Percentiles rank a stretch among this genome's conserved stretches.
phyloP scores from a whole-genome alignment of 805 yeast species.

The Clavispora fructus region DNA sequence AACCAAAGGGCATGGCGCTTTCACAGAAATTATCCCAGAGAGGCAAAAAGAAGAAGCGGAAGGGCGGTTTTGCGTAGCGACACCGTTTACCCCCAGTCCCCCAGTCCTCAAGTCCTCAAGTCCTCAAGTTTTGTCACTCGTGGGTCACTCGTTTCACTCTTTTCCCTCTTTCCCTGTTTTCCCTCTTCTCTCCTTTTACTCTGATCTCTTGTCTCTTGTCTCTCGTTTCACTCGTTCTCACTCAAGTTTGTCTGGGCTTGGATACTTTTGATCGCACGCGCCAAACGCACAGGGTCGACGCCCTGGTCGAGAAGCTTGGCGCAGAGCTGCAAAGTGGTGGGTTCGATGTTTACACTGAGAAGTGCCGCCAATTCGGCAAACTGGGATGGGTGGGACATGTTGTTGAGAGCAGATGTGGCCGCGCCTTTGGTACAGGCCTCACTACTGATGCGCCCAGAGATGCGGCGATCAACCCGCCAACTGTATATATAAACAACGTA shows the following conservation, averaged over 20 bases:
- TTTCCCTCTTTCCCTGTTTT: no score
- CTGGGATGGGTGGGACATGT: not conserved
- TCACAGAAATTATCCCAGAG: not conserved
- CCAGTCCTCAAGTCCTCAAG: no score
- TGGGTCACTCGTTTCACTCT: no score
- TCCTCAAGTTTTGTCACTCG: no score
- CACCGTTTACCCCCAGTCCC: no score
- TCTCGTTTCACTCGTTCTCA: no score
- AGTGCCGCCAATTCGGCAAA: conserved; percentile 20
- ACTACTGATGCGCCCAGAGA: no score
- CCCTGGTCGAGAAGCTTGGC: conserved; percentile 31
- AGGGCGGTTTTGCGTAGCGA: conserved; percentile 48
- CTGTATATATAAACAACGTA: no score
- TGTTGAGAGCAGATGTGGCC: not conserved
- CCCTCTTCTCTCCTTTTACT: no score
- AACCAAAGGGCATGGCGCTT: not conserved
- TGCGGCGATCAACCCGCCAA: no score
- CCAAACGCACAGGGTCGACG: conserved; percentile 26
- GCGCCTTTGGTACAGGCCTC: no score
- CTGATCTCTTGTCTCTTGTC: no score
- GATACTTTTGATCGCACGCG: conserved; percentile 20
- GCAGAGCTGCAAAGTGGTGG: conserved; percentile 26
- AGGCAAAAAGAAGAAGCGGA: conserved; percentile 33
- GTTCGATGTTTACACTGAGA: conserved; percentile 22
- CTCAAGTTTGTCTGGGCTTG: conserved; percentile 18